Base-by-base conservation (phyloP, 306 rosid genomes). In the Abrus pulchellus region DNA sequence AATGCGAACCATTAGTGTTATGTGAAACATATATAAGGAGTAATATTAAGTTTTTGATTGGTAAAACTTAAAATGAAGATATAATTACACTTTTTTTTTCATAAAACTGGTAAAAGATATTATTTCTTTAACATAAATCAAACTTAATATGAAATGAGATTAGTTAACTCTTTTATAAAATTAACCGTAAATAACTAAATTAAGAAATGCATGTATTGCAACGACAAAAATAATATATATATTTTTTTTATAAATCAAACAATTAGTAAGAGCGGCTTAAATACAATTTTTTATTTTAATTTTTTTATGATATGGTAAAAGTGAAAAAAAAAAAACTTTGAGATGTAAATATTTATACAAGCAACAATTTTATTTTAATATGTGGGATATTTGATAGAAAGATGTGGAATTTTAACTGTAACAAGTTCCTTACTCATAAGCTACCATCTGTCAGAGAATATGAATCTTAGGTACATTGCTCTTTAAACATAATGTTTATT, bases 391-490 rank as follows among this genome's bases (percentile, higher is more conserved):
- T 66, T 30, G 72, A 53, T 73, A 33, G 81, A 43, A 81, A 66
- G 34, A 72, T 9, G 72, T 69, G 76, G 0, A 20, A 73, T 36
- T 77, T 76, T 78, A 72, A 77, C 34, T 76, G 32, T 67, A 59
- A 30, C 13, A 66, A 29, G 49, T 59, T 40, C 34, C 44, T 5
- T 71, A 72, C 29, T 80, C 73, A 72, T n/a, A 72, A 68, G 41
- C 84, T 41, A 54, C 34, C 1, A 27, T 74, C 60, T 56, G 61
- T 28, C 47, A 68, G 41, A 60, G 70, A 80, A 84, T 68, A 74
- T 54, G 71, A 68, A 75, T 72, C 71, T 68, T 50, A 66, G 79
- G 75, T 86, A 60, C 87, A 86, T 83, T 83, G 85, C 50, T 86
- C 53, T 72, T 83, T 78, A 67, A 60, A 60, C 54, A 45, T 76